A percentile compares a stretch with the other conserved stretches of the same genome.
Conservation (phyloP, 1,284 basidiomycete species). For the Heterobasidion irregulare region DNA sequence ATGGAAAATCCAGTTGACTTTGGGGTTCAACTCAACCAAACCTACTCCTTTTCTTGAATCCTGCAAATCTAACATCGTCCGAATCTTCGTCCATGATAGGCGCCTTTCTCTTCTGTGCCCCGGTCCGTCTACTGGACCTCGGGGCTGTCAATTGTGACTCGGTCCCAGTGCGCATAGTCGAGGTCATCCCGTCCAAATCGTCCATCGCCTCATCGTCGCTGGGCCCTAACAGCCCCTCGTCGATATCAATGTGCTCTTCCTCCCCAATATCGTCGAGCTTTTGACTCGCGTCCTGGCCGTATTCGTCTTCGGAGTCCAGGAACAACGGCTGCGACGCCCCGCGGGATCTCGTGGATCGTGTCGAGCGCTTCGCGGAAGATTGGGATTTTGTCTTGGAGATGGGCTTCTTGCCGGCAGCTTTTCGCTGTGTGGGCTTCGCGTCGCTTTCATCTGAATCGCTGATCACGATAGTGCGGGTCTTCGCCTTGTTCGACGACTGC, state of each 20-base stretch:
- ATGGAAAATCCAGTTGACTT: no score
- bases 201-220: conserved; percentile 1
- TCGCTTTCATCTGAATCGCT: conserved; percentile 1
- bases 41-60: conserved; percentile 33
- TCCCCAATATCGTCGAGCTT: neutral
- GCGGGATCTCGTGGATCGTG: conserved; percentile 1
- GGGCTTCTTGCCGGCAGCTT: neutral
- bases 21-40: neutral
- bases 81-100: conserved; percentile 56
- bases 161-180: conserved; percentile 25
- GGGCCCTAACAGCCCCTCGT: neutral
- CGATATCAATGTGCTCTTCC: neutral
- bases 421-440: neutral
- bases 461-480: neutral
- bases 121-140: conserved; percentile 10
- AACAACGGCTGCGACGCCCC: conserved; percentile 17
- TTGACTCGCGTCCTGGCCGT: conserved; percentile 5
- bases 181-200: conserved; percentile 14
- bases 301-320: conserved; percentile 16
- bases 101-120: conserved; percentile 23
- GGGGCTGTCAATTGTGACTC: conserved; percentile 11
- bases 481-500: neutral
- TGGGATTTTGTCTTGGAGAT: neutral
- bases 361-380: neutral
- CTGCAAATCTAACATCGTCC: conserved; percentile 62